These are phyloP conservation scores for Tagetes erecta DNA, from an alignment of 129 eudicot genomes.

Conservation along the genomic window DNA sequence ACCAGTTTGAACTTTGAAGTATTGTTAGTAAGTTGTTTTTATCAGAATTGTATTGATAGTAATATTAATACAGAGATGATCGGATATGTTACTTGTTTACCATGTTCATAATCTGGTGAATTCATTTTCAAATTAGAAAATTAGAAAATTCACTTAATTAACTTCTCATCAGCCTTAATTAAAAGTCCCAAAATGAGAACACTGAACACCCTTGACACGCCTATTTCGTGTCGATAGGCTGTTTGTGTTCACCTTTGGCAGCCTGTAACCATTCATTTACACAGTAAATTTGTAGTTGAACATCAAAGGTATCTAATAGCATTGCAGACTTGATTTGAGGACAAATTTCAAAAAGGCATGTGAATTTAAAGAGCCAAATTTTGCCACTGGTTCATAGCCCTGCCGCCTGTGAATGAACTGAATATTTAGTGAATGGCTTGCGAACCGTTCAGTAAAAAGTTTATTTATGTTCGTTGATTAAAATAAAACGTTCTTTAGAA, in stretches of 20 bases:
- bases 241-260: not conserved
- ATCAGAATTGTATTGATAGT: not conserved
- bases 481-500: no score
- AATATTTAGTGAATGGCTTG: no score
- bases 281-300: not conserved
- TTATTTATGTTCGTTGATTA: no score
- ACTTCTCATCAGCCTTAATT: no score
- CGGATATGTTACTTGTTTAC: not conserved
- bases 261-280: not conserved
- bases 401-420: no score
- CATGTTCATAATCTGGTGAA: not conserved
- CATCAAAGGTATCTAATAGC: not conserved
- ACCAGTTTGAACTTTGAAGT: not conserved
- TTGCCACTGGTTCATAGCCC: not conserved
- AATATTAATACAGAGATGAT: not conserved
- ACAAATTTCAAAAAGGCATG: not conserved
- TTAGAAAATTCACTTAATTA: no score
- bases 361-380: not conserved
- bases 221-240: not conserved
- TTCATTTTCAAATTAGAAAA: no score
- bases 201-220: not conserved
- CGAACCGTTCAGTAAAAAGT: no score
- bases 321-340: not conserved
- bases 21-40: not conserved
- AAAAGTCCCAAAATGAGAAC: not conserved